These are phyloP conservation scores for Trichoderma brevicompactum DNA, from an alignment of 2,329 filamentous ascomycete genomes.

Conservation along the genomic window DNA sequence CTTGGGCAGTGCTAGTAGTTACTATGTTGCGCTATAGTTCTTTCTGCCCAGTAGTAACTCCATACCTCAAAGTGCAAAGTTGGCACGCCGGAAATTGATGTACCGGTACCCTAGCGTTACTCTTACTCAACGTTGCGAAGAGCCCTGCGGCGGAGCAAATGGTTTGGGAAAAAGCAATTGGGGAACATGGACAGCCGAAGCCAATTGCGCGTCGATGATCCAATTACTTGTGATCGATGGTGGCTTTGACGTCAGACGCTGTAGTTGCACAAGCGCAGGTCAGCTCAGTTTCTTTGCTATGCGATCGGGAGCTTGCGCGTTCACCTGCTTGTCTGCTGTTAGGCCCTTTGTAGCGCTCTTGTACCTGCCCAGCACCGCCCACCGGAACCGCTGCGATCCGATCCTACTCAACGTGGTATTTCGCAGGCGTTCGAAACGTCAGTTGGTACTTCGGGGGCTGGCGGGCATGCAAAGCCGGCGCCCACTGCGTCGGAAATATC, in stretches of 20 bases:
- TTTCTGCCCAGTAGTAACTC: too few relatives aligned
- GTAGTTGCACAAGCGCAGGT: too few relatives aligned
- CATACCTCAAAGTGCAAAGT: too few relatives aligned
- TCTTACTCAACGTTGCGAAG: too few relatives aligned
- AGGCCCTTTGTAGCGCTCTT: slow-evolving; percentile 8
- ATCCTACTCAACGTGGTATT: too few relatives aligned
- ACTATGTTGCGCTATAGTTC: too few relatives aligned
- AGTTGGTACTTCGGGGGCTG: too few relatives aligned
- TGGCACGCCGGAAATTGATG: too few relatives aligned
- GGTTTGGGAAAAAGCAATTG: background rate
- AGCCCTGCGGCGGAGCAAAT: background rate
- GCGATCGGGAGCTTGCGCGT: background rate
- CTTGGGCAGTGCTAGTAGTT: too few relatives aligned
- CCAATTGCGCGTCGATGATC: background rate
- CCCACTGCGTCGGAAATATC: slow-evolving; percentile 2
- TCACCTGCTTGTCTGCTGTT: slow-evolving; percentile 10
- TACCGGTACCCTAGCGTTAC: too few relatives aligned
- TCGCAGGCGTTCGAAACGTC: too few relatives aligned
- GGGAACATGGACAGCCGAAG: background rate
- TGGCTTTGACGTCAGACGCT: slow-evolving; percentile 21
- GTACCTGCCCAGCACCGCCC: slow-evolving; percentile 15
- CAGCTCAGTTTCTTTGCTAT: background rate
- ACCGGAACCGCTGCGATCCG: slow-evolving; percentile 3
- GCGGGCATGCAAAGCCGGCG: too few relatives aligned
- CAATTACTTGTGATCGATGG: slow-evolving; percentile 1